A percentile compares a stretch with the other conserved stretches of the same genome.
Conservation (phyloP, 306 rosid genomes). For the Inga laurina region DNA sequence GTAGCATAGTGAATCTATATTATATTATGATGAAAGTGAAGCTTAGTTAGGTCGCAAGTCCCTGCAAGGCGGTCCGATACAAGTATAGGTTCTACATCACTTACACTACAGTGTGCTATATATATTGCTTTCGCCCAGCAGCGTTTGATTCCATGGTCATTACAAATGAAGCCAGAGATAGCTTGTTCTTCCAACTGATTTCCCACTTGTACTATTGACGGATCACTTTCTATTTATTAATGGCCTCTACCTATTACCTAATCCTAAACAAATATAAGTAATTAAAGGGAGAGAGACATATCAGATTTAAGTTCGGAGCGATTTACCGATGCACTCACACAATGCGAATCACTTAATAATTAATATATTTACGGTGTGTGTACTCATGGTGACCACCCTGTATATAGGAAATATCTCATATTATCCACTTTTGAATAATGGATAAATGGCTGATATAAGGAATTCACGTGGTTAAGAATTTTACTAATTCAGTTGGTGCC, state of each 20-base stretch:
- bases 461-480: neutral
- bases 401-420: too few species aligned
- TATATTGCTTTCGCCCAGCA: constrained; percentile 53
- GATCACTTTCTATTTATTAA: neutral
- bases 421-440: too few species aligned
- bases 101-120: constrained; percentile 39
- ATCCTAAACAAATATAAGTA: neutral
- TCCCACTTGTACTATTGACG: neutral
- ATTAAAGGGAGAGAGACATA: too few species aligned
- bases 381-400: too few species aligned
- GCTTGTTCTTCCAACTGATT: neutral
- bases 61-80: constrained; percentile 34
- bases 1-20: neutral
- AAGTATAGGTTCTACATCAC: constrained; percentile 10
- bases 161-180: neutral
- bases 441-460: too few species aligned
- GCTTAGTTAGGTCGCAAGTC: neutral
- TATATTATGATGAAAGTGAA: constrained; percentile 15
- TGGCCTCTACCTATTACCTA: neutral
- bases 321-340: too few species aligned
- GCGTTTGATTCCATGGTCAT: constrained; percentile 1
- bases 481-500: neutral
- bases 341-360: too few species aligned
- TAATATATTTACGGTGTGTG: too few species aligned
- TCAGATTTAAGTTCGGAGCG: too few species aligned